Conservation (phyloP, 2,329 filamentous ascomycete species). For the Aspergillus candidus region DNA sequence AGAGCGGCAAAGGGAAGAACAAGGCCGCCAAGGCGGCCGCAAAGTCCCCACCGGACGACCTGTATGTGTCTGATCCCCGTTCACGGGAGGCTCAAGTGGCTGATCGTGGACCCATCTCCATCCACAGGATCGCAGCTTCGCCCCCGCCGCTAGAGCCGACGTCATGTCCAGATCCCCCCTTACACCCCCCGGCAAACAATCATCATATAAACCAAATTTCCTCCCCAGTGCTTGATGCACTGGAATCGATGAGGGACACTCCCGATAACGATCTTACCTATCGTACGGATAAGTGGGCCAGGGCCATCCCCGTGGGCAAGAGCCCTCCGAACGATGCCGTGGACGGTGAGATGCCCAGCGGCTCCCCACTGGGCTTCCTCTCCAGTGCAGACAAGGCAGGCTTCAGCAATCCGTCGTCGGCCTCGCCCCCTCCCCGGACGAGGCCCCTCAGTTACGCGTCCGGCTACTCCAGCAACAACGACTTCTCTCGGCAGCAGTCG, state of each 20-base stretch:
- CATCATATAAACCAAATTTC: conserved; percentile 15
- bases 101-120: background rate
- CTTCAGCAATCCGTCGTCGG: conserved; percentile 39
- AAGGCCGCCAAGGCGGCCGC: conserved; percentile 29
- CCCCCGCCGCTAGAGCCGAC: conserved; percentile 25
- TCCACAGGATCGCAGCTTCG: conserved; percentile 22
- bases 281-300: conserved; percentile 41
- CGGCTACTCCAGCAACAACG: conserved; percentile 30
- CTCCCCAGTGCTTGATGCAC: conserved; percentile 35
- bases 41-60: conserved; percentile 29
- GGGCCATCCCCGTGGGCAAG: conserved; percentile 40
- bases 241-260: conserved; percentile 28
- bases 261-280: conserved; percentile 30
- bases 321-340: conserved; percentile 38
- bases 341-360: conserved; percentile 30
- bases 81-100: conserved; percentile 6
- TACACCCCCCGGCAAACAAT: conserved; percentile 18
- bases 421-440: conserved; percentile 38
- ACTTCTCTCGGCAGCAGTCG: conserved; percentile 31
- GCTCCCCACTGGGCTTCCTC: conserved; percentile 37
- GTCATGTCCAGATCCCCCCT: conserved; percentile 24
- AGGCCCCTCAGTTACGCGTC: conserved; percentile 40
- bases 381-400: conserved; percentile 32
- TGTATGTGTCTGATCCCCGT: conserved; percentile 24
- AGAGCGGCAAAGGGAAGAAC: conserved; percentile 32